Percentiles rank a stretch among this genome's conserved stretches.
Conservation (phyloP, 805 yeast species). For the Yamadazyma tumulicola region DNA sequence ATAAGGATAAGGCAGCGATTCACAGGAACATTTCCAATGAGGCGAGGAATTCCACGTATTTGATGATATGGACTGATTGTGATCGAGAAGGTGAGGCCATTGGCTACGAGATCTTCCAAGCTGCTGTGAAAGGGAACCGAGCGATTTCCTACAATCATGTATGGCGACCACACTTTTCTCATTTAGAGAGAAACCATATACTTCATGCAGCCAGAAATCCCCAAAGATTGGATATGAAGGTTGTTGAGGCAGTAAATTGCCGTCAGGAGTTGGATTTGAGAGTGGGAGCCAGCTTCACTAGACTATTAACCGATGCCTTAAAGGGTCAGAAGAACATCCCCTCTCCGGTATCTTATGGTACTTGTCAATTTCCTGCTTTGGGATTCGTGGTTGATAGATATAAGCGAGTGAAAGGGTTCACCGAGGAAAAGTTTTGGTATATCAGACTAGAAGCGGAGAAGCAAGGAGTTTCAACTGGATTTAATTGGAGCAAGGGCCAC, state of each 20-base stretch:
- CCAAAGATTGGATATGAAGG: conserved; percentile 53
- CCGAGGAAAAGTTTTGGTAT: conserved; percentile 79
- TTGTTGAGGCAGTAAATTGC: conserved; percentile 81
- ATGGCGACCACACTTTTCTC: conserved; percentile 83
- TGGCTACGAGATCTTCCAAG: conserved; percentile 75
- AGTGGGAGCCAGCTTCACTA: conserved; percentile 85
- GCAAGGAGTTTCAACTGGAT: conserved; percentile 23
- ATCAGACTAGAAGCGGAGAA: conserved; percentile 52
- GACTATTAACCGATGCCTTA: conserved; percentile 63
- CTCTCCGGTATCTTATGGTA: conserved; percentile 70
- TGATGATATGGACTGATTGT: conserved; percentile 98
- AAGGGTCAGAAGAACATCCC: conserved; percentile 30
- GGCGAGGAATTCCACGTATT: conserved; percentile 52
- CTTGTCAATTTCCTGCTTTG: conserved; percentile 93
- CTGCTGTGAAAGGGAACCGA: conserved; percentile 55
- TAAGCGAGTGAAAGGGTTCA: conserved; percentile 66
- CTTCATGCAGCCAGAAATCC: conserved; percentile 73
- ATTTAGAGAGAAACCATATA: conserved; percentile 74
- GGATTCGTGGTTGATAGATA: conserved; percentile 95
- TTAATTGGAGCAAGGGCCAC: conserved; percentile 71
- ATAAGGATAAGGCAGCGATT: conserved; percentile 13
- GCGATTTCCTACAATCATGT: conserved; percentile 42
- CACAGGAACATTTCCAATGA: conserved; percentile 58
- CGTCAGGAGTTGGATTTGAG: conserved; percentile 85
- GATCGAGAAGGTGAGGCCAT: conserved; percentile 95